These are phyloP conservation scores for Ascodesmis nigricans DNA, from an alignment of 495 filamentous ascomycete species.

Conservation along the genomic window DNA sequence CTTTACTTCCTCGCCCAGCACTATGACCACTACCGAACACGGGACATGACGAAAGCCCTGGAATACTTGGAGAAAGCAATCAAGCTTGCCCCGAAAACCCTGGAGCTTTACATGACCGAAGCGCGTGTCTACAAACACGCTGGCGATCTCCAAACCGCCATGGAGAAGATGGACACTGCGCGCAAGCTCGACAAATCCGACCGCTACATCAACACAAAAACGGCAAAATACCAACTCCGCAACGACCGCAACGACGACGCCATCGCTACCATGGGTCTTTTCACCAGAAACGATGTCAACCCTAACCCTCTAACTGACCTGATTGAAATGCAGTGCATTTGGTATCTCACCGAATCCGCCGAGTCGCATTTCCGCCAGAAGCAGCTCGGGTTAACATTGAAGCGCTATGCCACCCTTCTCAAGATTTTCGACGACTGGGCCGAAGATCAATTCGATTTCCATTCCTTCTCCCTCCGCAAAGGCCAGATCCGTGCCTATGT, in stretches of 20 bases:
- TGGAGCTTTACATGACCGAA: constrained; percentile 88
- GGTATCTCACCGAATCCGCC: constrained; percentile 89
- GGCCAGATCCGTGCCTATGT: constrained; percentile 88
- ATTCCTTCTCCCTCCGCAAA: constrained; percentile 85
- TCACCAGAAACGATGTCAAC: constrained; percentile 73
- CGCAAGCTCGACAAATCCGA: constrained; percentile 67
- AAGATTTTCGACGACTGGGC: constrained; percentile 95
- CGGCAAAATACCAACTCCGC: constrained; percentile 87
- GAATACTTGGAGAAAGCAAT: constrained; percentile 69
- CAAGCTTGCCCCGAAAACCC: constrained; percentile 47
- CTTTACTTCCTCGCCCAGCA: constrained; percentile 91
- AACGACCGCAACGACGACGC: constrained; percentile 76
- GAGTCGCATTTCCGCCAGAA: constrained; percentile 69
- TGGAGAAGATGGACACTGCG: constrained; percentile 73
- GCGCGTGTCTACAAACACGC: constrained; percentile 87
- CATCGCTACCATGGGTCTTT: constrained; percentile 74
- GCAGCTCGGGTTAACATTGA: constrained; percentile 67
- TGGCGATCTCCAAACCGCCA: constrained; percentile 57
- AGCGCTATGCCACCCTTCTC: constrained; percentile 48
- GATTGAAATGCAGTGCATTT: constrained; percentile 95
- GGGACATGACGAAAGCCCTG: constrained; percentile 59
- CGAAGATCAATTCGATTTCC: constrained; percentile 98
- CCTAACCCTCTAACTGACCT: constrained; percentile 80
- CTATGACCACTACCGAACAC: constrained; percentile 78
- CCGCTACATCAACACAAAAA: constrained; percentile 94